A percentile compares a stretch with the other conserved stretches of the same genome.
phyloP scores from a whole-genome alignment of 164 flowering plant species.

The Vitis rotundifolia region DNA sequence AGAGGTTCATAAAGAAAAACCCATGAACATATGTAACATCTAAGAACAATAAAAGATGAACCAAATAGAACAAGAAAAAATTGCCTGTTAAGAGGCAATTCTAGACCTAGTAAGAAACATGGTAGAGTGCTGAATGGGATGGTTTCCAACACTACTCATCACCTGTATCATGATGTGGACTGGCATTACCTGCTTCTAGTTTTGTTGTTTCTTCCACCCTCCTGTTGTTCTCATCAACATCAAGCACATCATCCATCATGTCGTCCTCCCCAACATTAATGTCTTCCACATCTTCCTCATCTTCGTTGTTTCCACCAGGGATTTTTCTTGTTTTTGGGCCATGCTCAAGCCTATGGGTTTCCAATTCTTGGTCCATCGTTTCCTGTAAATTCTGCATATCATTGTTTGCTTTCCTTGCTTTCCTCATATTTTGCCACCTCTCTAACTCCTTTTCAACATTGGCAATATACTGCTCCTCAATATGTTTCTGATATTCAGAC shows the following conservation, averaged over 20 bases:
- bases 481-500: conserved; percentile 78
- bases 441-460: conserved; percentile 84
- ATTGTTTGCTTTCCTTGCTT: conserved; percentile 57
- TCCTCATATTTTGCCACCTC: conserved; percentile 84
- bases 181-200: conserved; percentile 38
- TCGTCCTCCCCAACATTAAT: conserved; percentile 92
- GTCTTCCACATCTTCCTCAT: conserved; percentile 96
- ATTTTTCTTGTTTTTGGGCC: conserved; percentile 92
- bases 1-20: too few relatives aligned
- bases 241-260: conserved; percentile 91
- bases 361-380: conserved; percentile 96
- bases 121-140: background rate
- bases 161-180: conserved; percentile 31
- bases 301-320: conserved; percentile 66
- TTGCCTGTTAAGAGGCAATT: background rate
- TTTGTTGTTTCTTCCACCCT: conserved; percentile 55
- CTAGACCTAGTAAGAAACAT: background rate
- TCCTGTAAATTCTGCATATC: conserved; percentile 74
- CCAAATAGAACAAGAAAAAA: background rate
- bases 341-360: conserved; percentile 90
- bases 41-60: background rate
- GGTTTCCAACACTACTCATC: conserved; percentile 14
- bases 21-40: too few relatives aligned
- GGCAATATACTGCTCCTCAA: conserved; percentile 64
- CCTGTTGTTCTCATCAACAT: conserved; percentile 56